Percentiles rank a stretch among this genome's conserved stretches.
Conservation (phyloP, 192 early-diverging fungal species). For the Chytriomyces sp. region DNA sequence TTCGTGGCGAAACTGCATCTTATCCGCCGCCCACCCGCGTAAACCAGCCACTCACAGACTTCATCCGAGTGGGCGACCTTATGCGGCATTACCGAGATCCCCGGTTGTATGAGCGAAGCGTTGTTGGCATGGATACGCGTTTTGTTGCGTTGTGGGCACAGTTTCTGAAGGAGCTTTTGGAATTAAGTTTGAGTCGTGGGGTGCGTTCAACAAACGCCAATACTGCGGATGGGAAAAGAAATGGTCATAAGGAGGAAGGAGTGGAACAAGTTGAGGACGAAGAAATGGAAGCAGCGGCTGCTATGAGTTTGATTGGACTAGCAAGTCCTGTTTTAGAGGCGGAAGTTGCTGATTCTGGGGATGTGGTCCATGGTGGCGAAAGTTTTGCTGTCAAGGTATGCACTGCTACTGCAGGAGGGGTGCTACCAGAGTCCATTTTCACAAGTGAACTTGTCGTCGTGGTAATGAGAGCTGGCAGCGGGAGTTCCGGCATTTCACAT, state of each 20-base stretch:
- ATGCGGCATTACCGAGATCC: constrained; percentile 1
- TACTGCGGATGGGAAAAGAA: background rate
- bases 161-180: constrained; percentile 11
- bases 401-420: background rate
- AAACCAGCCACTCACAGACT: constrained; percentile 1
- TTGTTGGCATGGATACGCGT: constrained; percentile 5
- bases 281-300: constrained; percentile 29
- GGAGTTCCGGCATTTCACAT: background rate
- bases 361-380: constrained; percentile 7
- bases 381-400: constrained; percentile 26
- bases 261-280: too few species aligned
- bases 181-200: background rate
- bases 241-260: too few species aligned
- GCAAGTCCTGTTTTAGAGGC: background rate
- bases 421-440: background rate
- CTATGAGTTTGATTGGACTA: constrained; percentile 30
- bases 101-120: background rate
- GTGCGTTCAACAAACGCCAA: too few species aligned
- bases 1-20: constrained; percentile 4
- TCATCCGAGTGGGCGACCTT: constrained; percentile 24
- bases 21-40: constrained; percentile 5
- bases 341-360: background rate
- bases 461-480: background rate
- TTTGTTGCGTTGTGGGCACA: constrained; percentile 18
- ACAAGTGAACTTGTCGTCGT: constrained; percentile 15